phyloP scores from a whole-genome alignment of 2,329 filamentous ascomycete genomes.

The Aureobasidium subglaciale region DNA sequence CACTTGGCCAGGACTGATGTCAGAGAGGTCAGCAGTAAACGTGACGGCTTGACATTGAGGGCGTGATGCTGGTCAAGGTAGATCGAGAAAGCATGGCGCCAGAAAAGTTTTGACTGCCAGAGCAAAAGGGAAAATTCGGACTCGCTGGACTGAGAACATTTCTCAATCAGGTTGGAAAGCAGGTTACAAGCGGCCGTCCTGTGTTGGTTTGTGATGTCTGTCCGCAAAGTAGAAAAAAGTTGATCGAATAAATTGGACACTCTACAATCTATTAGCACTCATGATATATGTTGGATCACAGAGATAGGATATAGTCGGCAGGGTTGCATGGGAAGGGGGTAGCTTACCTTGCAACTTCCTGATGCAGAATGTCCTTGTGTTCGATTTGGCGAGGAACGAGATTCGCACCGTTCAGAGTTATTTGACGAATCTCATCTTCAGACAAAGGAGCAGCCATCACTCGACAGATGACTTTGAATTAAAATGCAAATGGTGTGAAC shows the following conservation, averaged over 20 bases:
- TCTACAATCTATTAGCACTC: too few relatives aligned
- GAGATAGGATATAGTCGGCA: too few relatives aligned
- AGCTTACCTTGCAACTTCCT: slow-evolving; percentile 8
- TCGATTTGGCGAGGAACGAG: slow-evolving; percentile 10
- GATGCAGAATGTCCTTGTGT: not conserved
- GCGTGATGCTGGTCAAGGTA: slow-evolving; percentile 37
- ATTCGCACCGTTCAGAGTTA: slow-evolving; percentile 9
- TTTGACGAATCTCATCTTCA: slow-evolving; percentile 13
- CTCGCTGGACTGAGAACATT: slow-evolving; percentile 28
- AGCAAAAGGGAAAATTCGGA: slow-evolving; percentile 26
- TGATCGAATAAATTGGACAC: not conserved
- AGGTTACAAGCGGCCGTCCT: slow-evolving; percentile 42
- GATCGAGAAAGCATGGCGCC: slow-evolving; percentile 33
- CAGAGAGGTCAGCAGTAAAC: slow-evolving; percentile 38
- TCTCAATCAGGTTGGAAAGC: slow-evolving; percentile 38
- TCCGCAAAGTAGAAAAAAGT: not conserved
- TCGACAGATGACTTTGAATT: too few relatives aligned
- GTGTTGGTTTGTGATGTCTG: slow-evolving; percentile 28
- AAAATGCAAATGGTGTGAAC: too few relatives aligned
- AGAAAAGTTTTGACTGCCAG: slow-evolving; percentile 29
- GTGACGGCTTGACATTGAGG: slow-evolving; percentile 41
- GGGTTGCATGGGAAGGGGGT: too few relatives aligned
- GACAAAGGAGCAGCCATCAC: slow-evolving; percentile 3
- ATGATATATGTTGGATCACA: too few relatives aligned
- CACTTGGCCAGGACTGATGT: slow-evolving; percentile 30